These are phyloP conservation scores for Bacidia gigantensis DNA, from an alignment of 495 filamentous ascomycete species.

Conservation along the genomic window DNA sequence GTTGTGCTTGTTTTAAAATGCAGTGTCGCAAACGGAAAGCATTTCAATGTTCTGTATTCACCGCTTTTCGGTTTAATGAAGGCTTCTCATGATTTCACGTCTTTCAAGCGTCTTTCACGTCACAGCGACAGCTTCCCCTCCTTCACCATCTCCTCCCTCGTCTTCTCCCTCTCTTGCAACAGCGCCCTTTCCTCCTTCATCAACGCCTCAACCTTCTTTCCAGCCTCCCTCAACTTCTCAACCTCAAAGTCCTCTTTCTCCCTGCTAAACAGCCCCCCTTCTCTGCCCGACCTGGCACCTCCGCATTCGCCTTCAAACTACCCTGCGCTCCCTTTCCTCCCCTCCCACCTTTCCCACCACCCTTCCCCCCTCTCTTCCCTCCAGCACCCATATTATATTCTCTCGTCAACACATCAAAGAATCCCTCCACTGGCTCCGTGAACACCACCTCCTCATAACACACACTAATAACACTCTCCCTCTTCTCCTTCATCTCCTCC, in stretches of 20 bases:
- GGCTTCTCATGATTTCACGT: neutral
- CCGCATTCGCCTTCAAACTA: conserved; percentile 41
- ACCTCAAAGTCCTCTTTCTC: conserved; percentile 61
- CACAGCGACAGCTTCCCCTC: conserved; percentile 39
- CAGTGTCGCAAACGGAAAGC: no score
- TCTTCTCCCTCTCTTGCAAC: conserved; percentile 47
- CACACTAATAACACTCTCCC: conserved; percentile 57
- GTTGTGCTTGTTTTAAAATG: no score
- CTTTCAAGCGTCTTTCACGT: neutral
- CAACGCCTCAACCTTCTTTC: conserved; percentile 49
- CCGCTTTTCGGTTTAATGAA: no score
- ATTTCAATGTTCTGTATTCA: no score
- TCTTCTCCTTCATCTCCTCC: conserved; percentile 54
- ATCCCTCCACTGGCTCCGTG: conserved; percentile 85
- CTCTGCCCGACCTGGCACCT: conserved; percentile 51
- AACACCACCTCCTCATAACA: conserved; percentile 86
- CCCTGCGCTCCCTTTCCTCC: conserved; percentile 34
- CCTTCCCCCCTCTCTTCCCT: conserved; percentile 24
- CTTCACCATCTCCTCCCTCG: conserved; percentile 43
- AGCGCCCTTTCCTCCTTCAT: conserved; percentile 53
- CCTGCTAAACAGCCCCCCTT: conserved; percentile 59
- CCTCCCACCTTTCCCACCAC: conserved; percentile 34
- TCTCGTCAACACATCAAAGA: conserved; percentile 68
- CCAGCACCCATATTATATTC: conserved; percentile 31
- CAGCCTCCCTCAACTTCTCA: conserved; percentile 40